Evolutionary conservation across 305 asterid genomes (phyloP).

Genomic region (Fraxinus sp.): DNA sequence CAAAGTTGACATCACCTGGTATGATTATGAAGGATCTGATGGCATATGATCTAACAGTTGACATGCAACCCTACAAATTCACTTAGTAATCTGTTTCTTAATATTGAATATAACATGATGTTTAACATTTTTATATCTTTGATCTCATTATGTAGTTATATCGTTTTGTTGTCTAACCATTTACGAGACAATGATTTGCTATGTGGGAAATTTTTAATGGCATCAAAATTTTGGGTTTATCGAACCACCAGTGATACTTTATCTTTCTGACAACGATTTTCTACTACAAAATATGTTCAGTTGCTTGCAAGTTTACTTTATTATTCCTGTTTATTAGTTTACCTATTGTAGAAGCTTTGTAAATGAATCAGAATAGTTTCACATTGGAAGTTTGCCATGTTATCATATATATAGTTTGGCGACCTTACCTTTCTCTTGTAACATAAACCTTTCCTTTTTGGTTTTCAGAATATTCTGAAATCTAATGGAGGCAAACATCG

Average conservation of each 20-base stretch:
- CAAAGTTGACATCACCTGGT: background rate
- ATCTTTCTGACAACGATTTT: constrained; percentile 1
- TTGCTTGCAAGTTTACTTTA: constrained; percentile 10
- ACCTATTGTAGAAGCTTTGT: constrained; percentile 14
- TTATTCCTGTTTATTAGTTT: background rate
- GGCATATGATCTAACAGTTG: background rate
- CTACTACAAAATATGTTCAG: background rate
- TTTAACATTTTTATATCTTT: background rate
- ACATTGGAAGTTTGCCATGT: background rate
- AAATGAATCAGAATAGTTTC: constrained; percentile 8
- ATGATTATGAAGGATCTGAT: background rate
- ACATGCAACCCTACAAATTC: background rate
- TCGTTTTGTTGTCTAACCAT: background rate
- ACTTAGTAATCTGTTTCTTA: background rate
- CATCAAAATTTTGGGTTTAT: background rate
- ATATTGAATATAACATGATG: background rate
- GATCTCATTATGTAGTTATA: constrained; percentile 11
- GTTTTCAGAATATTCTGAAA: constrained; percentile 68
- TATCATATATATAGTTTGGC: constrained; percentile 4
- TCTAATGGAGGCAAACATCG: constrained; percentile 67
- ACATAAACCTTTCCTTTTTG: constrained; percentile 13
- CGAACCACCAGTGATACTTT: background rate
- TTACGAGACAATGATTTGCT: constrained; percentile 10
- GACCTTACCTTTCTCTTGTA: background rate
- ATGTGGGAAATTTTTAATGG: background rate